A percentile compares a stretch with the other conserved stretches of the same genome.
Conservation (phyloP, 306 rosid species). For the Bauhinia variegata region DNA sequence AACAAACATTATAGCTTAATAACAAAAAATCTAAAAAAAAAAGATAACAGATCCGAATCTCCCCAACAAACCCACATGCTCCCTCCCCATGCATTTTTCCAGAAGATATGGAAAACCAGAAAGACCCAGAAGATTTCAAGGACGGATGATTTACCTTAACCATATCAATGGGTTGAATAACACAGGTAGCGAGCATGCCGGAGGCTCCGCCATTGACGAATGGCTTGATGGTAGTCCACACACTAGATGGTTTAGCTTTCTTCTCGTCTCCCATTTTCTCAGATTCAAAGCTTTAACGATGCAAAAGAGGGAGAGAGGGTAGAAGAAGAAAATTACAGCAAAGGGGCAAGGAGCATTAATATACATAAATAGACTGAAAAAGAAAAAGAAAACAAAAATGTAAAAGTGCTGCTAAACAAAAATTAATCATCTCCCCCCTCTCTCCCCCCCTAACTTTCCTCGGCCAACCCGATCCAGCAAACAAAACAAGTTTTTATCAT, state of each 20-base stretch:
- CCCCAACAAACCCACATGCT: background rate
- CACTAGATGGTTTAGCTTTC: slow-evolving; percentile 65
- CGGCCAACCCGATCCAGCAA: too few relatives aligned
- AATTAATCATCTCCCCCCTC: too few relatives aligned
- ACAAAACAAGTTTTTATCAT: too few relatives aligned
- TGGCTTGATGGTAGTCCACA: slow-evolving; percentile 88
- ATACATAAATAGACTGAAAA: too few relatives aligned
- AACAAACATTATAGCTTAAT: background rate
- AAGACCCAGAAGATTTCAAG: slow-evolving; percentile 1
- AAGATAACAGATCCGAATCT: slow-evolving; percentile 58
- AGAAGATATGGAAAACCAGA: background rate
- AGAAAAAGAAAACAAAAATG: too few relatives aligned
- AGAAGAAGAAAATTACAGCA: background rate
- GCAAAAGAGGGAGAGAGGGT: slow-evolving; percentile 37
- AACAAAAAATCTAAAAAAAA: slow-evolving; percentile 6
- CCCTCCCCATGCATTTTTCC: background rate
- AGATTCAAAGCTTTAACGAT: slow-evolving; percentile 20
- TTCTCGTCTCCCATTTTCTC: slow-evolving; percentile 84
- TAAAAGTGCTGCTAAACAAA: too few relatives aligned
- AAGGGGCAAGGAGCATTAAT: background rate
- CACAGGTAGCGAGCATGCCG: slow-evolving; percentile 99
- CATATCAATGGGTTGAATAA: slow-evolving; percentile 96
- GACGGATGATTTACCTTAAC: slow-evolving; percentile 66
- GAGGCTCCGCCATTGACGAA: slow-evolving; percentile 93
- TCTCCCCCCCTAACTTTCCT: too few relatives aligned